These are phyloP conservation scores for Babesia divergens DNA, from an alignment of 169 alveolate genomes.

Conservation along the genomic window DNA sequence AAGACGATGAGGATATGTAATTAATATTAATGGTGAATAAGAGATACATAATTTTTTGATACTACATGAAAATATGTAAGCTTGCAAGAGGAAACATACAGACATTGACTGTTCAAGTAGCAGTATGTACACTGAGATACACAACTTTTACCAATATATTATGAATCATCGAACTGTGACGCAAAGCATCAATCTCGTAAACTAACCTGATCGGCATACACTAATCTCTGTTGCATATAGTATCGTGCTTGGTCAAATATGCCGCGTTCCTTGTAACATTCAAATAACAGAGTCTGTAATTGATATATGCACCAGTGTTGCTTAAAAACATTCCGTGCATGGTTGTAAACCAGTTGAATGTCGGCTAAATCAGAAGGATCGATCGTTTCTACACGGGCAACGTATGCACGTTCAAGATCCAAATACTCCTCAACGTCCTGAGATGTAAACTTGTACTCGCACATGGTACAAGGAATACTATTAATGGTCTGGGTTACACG, in stretches of 20 bases:
- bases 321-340: slow-evolving; percentile 71
- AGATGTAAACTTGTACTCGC: slow-evolving; percentile 19
- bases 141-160: neutral
- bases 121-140: neutral
- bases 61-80: neutral
- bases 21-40: neutral
- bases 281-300: slow-evolving; percentile 58
- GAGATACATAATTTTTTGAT: no score
- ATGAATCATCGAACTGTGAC: neutral
- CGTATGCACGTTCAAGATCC: slow-evolving; percentile 56
- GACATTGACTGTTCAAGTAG: neutral
- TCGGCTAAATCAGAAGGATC: slow-evolving; percentile 33
- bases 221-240: slow-evolving; percentile 26
- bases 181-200: neutral
- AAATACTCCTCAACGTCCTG: slow-evolving; percentile 33
- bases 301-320: slow-evolving; percentile 75
- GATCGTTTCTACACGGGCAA: slow-evolving; percentile 36
- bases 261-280: slow-evolving; percentile 44
- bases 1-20: neutral
- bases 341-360: slow-evolving; percentile 54
- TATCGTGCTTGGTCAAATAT: slow-evolving; percentile 15
- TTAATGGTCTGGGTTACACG: neutral
- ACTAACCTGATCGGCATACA: slow-evolving; percentile 35
- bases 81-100: neutral
- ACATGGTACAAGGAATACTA: slow-evolving; percentile 33